Percentiles rank a stretch among this genome's conserved stretches.
Conservation (phyloP, 306 rosid species). For the Erythrophleum fordii region DNA sequence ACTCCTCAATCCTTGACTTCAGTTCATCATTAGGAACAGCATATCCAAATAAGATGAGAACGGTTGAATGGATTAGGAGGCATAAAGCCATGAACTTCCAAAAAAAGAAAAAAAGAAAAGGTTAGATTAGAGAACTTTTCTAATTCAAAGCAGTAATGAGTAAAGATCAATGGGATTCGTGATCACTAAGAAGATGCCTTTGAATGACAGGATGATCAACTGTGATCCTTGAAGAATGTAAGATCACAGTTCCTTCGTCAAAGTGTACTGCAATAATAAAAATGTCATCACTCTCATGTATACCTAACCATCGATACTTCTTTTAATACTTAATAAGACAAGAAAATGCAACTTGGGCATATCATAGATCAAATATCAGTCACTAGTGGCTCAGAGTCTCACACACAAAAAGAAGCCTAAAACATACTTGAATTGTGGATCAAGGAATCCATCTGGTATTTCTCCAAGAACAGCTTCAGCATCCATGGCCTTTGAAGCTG, state of each 20-base stretch:
- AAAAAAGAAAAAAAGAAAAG: no score
- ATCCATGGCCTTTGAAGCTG: no score
- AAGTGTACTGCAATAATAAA: no score
- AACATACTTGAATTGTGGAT: no score
- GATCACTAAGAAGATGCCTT: slow-evolving; percentile 94
- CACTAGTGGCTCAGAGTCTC: no score
- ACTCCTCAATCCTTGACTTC: slow-evolving; percentile 74
- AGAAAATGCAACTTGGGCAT: no score
- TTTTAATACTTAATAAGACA: not conserved
- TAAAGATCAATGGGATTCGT: slow-evolving; percentile 40
- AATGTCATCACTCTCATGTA: no score
- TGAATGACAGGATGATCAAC: slow-evolving; percentile 89
- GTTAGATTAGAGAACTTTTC: no score
- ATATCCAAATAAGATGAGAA: slow-evolving; percentile 80
- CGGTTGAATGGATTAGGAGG: slow-evolving; percentile 95
- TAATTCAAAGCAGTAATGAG: not conserved
- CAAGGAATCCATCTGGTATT: no score
- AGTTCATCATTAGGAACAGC: slow-evolving; percentile 75
- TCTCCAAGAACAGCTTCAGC: no score
- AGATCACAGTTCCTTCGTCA: slow-evolving; percentile 92
- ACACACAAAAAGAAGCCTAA: no score
- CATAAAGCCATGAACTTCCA: slow-evolving; percentile 35
- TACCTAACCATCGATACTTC: not conserved
- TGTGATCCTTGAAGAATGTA: slow-evolving; percentile 88
- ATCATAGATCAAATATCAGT: no score